Percentiles rank a stretch among this genome's conserved stretches.
Conservation (phyloP, 495 filamentous ascomycete genomes). For the Tuber brumale region DNA sequence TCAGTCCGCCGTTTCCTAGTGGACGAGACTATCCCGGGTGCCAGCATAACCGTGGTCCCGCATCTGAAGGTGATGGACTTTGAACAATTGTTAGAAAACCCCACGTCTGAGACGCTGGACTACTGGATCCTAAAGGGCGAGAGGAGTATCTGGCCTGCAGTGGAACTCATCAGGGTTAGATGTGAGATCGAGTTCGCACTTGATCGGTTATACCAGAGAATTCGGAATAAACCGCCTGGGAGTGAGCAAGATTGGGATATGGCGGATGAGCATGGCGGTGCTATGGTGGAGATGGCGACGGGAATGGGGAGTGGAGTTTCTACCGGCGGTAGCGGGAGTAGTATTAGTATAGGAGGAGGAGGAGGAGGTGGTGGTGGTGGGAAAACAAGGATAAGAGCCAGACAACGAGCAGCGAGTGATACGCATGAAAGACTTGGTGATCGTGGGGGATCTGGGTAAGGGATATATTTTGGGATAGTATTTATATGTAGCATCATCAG, state of each 20-base stretch:
- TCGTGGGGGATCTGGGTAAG: conserved; percentile 17
- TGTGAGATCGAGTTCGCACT: conserved; percentile 82
- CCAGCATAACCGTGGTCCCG: conserved; percentile 74
- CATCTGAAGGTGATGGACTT: conserved; percentile 68
- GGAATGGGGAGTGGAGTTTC: not conserved
- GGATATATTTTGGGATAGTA: not conserved
- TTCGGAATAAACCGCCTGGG: conserved; percentile 49
- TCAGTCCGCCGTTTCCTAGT: conserved; percentile 70
- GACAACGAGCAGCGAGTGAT: conserved; percentile 37
- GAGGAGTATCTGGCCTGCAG: conserved; percentile 85
- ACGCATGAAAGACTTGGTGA: conserved; percentile 14
- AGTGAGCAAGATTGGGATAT: conserved; percentile 37
- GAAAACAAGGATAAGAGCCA: conserved; percentile 20
- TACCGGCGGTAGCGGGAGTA: not conserved
- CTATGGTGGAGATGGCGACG: not conserved
- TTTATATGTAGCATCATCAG: not conserved
- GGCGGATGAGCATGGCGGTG: not conserved
- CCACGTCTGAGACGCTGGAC: conserved; percentile 65
- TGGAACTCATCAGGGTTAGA: conserved; percentile 72
- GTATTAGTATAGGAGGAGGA: conserved; percentile 33
- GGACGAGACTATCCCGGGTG: conserved; percentile 78
- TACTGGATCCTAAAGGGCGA: conserved; percentile 85
- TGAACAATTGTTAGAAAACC: conserved; percentile 67
- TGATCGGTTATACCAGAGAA: conserved; percentile 73
- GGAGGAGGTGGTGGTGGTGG: conserved; percentile 38